Evolutionary conservation across 228 moss, liverwort and hornwort species (phyloP).

Genomic region (Sphagnum fallax): DNA sequence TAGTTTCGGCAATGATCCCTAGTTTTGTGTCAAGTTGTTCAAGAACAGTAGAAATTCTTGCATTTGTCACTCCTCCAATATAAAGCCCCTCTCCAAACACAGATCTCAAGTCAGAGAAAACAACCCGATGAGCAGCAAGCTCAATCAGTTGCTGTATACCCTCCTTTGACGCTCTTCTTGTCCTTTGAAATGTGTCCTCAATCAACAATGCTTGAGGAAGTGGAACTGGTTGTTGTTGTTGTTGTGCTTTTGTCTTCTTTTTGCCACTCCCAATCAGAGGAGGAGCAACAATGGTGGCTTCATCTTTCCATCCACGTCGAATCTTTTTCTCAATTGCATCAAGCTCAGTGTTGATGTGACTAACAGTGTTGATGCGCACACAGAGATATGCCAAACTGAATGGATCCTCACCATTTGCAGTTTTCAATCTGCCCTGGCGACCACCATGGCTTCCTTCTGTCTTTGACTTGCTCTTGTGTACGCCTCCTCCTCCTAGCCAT

Average conservation of each 20-base stretch:
- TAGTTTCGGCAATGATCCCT: constrained; percentile 60
- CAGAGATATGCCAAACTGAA: constrained; percentile 50
- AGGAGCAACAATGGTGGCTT: constrained; percentile 24
- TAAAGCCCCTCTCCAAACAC: constrained; percentile 84
- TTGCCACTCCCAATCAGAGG: constrained; percentile 31
- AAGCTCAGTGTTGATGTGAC: constrained; percentile 64
- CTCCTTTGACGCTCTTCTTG: constrained; percentile 35
- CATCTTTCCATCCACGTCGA: constrained; percentile 66
- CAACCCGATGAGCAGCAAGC: constrained; percentile 63
- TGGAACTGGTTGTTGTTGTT: background rate
- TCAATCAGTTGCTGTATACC: constrained; percentile 57
- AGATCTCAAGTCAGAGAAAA: constrained; percentile 59
- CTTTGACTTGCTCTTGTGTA: constrained; percentile 51
- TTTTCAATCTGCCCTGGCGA: constrained; percentile 12
- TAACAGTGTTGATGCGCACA: constrained; percentile 88
- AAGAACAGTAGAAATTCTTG: constrained; percentile 49
- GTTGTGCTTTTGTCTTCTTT: constrained; percentile 13
- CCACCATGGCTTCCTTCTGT: constrained; percentile 28
- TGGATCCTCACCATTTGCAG: constrained; percentile 18
- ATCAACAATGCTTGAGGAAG: constrained; percentile 18
- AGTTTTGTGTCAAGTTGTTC: constrained; percentile 67
- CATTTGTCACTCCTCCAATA: constrained; percentile 55
- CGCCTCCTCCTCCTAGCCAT: constrained; percentile 22
- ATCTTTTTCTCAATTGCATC: constrained; percentile 74
- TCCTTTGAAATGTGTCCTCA: constrained; percentile 26